These are phyloP conservation scores for Lagenidium giganteum DNA, from an alignment of 352 stramenopile genomes.

Conservation along the genomic window DNA sequence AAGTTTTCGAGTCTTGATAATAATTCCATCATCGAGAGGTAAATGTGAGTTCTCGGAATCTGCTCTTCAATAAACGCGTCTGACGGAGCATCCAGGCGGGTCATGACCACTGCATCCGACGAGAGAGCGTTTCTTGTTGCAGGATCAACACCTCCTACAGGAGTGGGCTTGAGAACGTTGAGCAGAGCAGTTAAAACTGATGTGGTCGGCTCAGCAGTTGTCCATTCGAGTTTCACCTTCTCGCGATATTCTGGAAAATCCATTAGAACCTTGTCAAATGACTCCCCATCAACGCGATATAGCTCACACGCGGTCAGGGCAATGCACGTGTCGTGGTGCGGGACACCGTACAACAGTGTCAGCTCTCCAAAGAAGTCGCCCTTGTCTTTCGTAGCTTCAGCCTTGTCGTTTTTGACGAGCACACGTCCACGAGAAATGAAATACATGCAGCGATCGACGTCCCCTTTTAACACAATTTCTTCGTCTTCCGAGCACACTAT, in stretches of 20 bases:
- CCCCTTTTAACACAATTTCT: conserved; percentile 60
- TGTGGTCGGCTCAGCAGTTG: conserved; percentile 19
- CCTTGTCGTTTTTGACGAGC: conserved; percentile 45
- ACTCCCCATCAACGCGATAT: conserved; percentile 57
- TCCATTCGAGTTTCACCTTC: conserved; percentile 52
- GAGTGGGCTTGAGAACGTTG: conserved; percentile 7
- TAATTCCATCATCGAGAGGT: conserved; percentile 42
- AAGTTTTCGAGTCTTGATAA: conserved; percentile 32
- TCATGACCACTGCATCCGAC: conserved; percentile 1
- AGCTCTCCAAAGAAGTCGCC: conserved; percentile 64
- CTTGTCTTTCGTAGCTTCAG: conserved; percentile 39
- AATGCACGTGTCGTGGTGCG: conserved; percentile 58
- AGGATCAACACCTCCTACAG: conserved; percentile 3
- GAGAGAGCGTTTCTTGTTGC: neutral
- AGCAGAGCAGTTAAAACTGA: conserved; percentile 15
- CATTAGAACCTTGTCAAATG: conserved; percentile 53
- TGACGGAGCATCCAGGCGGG: conserved; percentile 3
- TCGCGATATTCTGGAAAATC: conserved; percentile 65
- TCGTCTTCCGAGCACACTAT: conserved; percentile 61
- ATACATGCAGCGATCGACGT: conserved; percentile 79
- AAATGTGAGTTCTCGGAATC: conserved; percentile 42
- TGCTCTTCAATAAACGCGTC: conserved; percentile 33
- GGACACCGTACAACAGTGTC: conserved; percentile 51
- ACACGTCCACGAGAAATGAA: conserved; percentile 64
- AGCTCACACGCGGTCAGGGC: conserved; percentile 49